Evolutionary conservation across 129 eudicot genomes (phyloP).

Genomic region (Escallonia rubra): DNA sequence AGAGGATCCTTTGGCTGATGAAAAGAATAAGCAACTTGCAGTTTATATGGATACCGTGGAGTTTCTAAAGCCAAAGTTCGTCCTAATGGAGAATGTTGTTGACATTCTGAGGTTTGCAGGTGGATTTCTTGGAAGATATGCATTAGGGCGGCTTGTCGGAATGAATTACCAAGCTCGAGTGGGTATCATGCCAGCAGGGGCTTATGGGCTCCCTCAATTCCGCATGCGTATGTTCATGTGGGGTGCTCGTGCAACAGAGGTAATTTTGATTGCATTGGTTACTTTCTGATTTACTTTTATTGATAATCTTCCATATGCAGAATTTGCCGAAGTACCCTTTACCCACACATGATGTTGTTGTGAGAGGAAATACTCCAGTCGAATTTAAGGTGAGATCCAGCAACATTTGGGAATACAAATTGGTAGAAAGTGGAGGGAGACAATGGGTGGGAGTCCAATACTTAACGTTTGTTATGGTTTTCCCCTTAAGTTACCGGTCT

Average conservation of each 20-base stretch:
- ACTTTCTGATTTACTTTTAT: not conserved
- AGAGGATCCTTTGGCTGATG: slow-evolving; percentile 44
- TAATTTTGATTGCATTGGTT: not conserved
- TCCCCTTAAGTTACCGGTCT: not conserved
- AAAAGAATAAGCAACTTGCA: slow-evolving; percentile 55
- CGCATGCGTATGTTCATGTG: slow-evolving; percentile 64
- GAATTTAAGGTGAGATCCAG: slow-evolving; percentile 46
- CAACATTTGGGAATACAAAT: not conserved
- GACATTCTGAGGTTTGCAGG: slow-evolving; percentile 56
- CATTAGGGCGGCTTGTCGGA: slow-evolving; percentile 52
- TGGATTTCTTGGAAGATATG: slow-evolving; percentile 45
- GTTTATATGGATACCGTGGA: slow-evolving; percentile 67
- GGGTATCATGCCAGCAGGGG: slow-evolving; percentile 84
- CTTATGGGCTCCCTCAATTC: slow-evolving; percentile 74
- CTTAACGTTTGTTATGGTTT: no score
- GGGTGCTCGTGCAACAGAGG: slow-evolving; percentile 66
- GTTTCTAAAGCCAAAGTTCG: slow-evolving; percentile 52
- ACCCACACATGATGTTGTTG: slow-evolving; percentile 62
- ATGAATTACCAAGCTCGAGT: slow-evolving; percentile 69
- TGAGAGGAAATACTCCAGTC: slow-evolving; percentile 38
- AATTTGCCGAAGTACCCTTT: slow-evolving; percentile 63
- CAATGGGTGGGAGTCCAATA: no score
- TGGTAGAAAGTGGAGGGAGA: no score
- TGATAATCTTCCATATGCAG: slow-evolving; percentile 25
- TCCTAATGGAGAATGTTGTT: slow-evolving; percentile 75